Percentiles rank a stretch among this genome's conserved stretches.
Evolutionary conservation across 352 stramenopile genomes (phyloP).

Genomic region (Pelagophyceae sp.): DNA sequence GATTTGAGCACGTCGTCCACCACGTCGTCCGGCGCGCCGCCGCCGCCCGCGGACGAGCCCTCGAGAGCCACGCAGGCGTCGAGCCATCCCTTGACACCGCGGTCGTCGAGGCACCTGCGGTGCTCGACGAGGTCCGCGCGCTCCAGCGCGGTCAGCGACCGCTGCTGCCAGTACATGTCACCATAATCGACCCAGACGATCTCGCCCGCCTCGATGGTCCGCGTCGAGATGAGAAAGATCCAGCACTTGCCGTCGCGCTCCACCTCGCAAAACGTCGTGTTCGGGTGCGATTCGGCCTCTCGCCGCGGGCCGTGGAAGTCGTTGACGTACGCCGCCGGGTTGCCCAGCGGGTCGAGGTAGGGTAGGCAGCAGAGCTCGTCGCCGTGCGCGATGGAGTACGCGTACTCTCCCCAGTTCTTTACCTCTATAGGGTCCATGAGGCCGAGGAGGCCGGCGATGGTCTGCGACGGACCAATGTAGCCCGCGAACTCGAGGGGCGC

Average conservation of each 20-base stretch:
- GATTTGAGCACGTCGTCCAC: not conserved
- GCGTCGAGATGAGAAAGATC: not conserved
- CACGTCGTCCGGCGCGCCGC: not conserved
- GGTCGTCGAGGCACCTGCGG: not conserved
- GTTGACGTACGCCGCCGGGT: slow-evolving; percentile 8
- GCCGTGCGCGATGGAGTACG: not conserved
- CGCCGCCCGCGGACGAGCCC: not conserved
- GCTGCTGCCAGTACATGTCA: not conserved
- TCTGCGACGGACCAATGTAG: not conserved
- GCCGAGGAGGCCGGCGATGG: not conserved
- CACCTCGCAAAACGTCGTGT: not conserved
- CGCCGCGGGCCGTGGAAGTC: not conserved
- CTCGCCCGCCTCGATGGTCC: not conserved
- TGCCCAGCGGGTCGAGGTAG: not conserved
- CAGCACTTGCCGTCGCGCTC: not conserved
- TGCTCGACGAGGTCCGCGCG: not conserved
- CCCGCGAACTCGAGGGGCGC: not conserved
- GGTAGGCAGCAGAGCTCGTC: not conserved
- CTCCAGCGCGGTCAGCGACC: not conserved
- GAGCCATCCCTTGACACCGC: not conserved
- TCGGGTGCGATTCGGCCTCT: not conserved
- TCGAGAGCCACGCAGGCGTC: too few relatives aligned
- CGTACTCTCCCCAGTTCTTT: not conserved
- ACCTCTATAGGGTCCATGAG: not conserved
- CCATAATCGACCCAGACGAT: not conserved